Base-by-base conservation (phyloP, 75 land plant species). In the Pinus tabuliformis region DNA sequence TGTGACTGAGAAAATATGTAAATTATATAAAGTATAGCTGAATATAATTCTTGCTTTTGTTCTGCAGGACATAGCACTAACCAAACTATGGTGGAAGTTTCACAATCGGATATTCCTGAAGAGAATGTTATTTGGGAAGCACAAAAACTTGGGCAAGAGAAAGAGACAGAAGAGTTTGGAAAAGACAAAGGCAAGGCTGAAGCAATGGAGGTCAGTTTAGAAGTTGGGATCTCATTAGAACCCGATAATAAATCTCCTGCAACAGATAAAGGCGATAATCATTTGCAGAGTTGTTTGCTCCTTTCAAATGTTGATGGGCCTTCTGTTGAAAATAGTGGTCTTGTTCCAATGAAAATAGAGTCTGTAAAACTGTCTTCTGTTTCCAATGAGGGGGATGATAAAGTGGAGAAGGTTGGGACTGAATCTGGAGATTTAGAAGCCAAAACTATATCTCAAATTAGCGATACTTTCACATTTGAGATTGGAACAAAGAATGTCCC, bases 401-500 rank as follows among this genome's bases (percentile, higher is more conserved):
- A 62, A n/a, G 39, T 59, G 24, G 75, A 64, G 30, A 57, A 62
- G 16, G 28, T 33, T 42, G 52, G 16, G 12, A 59, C 58, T 21
- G 42, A 61, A 26, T 28, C 77, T 57, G 30, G 9, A 58, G 76
- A 74, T 70, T n/a, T 45, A 6, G 75, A 76, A 77, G 75, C 13
- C 13, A 76, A 61, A 14, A 59, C 22, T 76, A 37, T 58, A 18
- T 58, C 79, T 39, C 58, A 70, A 60, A 81, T 64, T 56, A 85
- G 78, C 18, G 74, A 33, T 17, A 78, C 65, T 20, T 85, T 87
- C 73, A 71, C 86, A 18, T 86, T 89, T 78, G 80, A 82, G 73
- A 79, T 84, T 61, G 62, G 70, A 28, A 17, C 72, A 60, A 37
- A 70, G 54, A 62, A 13, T 60, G 57, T 61, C 54, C 4, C 74